A percentile compares a stretch with the other conserved stretches of the same genome.
phyloP scores from a whole-genome alignment of 352 stramenopile species.

The Globisporangium emineosum region DNA sequence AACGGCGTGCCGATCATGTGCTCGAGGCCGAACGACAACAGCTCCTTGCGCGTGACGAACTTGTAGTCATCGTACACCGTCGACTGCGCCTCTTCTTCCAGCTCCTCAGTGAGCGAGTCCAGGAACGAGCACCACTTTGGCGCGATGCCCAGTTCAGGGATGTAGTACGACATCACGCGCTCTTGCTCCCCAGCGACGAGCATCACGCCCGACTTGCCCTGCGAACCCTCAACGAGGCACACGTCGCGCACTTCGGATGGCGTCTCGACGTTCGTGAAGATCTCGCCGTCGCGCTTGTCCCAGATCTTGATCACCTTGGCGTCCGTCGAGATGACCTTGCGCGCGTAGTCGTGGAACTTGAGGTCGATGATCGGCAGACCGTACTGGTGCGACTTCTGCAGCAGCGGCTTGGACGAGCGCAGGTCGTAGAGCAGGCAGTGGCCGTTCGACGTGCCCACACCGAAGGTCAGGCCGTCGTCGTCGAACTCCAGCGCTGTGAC shows the following conservation, averaged over 20 bases:
- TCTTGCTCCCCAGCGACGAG: slow-evolving; percentile 96
- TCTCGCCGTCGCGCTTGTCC: slow-evolving; percentile 86
- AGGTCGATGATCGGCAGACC: slow-evolving; percentile 94
- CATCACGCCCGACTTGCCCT: slow-evolving; percentile 93
- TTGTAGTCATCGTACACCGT: slow-evolving; percentile 99
- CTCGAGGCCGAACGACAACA: slow-evolving; percentile 95
- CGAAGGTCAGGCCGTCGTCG: slow-evolving; percentile 93
- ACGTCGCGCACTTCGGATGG: slow-evolving; percentile 95
- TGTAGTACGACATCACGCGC: slow-evolving; percentile 98
- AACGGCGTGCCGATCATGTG: slow-evolving; percentile 97
- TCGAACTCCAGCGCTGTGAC: slow-evolving; percentile 95
- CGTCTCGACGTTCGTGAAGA: slow-evolving; percentile 98
- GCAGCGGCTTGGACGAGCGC: slow-evolving; percentile 90
- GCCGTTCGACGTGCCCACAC: slow-evolving; percentile 91
- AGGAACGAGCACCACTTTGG: slow-evolving; percentile 99
- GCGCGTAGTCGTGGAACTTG: slow-evolving; percentile 89
- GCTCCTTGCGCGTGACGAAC: slow-evolving; percentile 95
- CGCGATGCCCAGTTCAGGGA: slow-evolving; percentile 95
- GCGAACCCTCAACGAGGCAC: slow-evolving; percentile 89
- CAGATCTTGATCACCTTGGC: slow-evolving; percentile 99
- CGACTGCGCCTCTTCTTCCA: slow-evolving; percentile 94
- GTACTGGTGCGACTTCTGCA: slow-evolving; percentile 98
- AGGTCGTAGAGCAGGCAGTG: slow-evolving; percentile 96
- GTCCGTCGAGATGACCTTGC: slow-evolving; percentile 94
- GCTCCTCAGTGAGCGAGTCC: slow-evolving; percentile 98